Base-by-base conservation (phyloP, 2,329 filamentous ascomycete species). In the Microdochium trichocladiopsis region DNA sequence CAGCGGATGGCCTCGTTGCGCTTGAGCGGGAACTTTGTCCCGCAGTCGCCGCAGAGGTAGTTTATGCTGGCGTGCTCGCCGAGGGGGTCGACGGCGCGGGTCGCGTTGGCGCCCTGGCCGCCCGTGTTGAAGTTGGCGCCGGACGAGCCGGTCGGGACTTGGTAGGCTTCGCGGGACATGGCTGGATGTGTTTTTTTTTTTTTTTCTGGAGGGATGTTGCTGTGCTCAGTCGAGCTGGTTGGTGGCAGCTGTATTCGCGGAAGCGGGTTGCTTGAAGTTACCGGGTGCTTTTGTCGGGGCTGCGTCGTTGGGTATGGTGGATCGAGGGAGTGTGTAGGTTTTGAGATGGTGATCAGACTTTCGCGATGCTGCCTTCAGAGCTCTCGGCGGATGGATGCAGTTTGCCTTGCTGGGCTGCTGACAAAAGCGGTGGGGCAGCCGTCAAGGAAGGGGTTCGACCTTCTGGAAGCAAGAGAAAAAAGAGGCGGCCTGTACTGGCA, bases 31-130 rank as follows among this genome's bases (percentile, higher is more conserved):
- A 93, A 88, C 61, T 88, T 86, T 56, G 82, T 77, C 54, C 88
- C 89, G 76, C 90, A 96, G 73, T 95, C 90, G 66, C 89, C 90
- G 75, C 89, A 95, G 61, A 84, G 75, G 69, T 89, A 90, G 60
- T 79, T 76, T 69, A 87, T 87, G 48, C 76, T 71, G 57, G 82
- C 76, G 49, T 79, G 79, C 54, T 74, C 73, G 63, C 71, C 69
- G 18, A 45, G 16, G 54, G 62, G 61, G 58, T 72, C 69, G 52
- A 66, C 66, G 55, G 70, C 68, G 63, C 62, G 66, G 65, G 54
- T 71, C 57, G 73, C 69, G 51, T 68, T 66, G 57, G 69, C 65
- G 51, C 67, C 67, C 53, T 65, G 69, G 54, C 73, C 72, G 53
- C 72, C 70, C 52, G 71, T 65, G 45, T 28, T 28, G 25, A 62